Evolutionary conservation across 2,329 filamentous ascomycete genomes (phyloP), one percentile per base, ranked within the genome.

Genomic region (Hyphodiscus sp.): DNA sequence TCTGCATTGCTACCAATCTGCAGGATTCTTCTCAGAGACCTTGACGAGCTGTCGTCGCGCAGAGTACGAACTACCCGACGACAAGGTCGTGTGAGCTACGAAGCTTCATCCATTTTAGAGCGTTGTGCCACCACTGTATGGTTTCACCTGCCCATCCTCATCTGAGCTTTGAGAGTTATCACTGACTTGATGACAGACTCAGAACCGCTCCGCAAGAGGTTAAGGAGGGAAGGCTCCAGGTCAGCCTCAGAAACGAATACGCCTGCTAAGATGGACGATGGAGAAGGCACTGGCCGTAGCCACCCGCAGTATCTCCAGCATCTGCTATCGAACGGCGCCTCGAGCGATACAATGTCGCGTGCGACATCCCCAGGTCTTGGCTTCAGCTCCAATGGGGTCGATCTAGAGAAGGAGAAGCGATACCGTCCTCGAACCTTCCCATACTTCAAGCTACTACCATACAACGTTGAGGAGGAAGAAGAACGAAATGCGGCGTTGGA

Each of bases 341-440:
- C 54, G 18, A 77, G 77, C 67, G 82, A 89, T 62, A 84, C 88
- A 63, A 85, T 89, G 65, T 96, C 91, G 47, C 83, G 91, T 68
- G 89, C 90, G 41, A 94, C 91, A 44, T 92, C 91, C 1, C 91
- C 91, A 2, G 90, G 89, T 58, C 72, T 79, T 63, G 80, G 78
- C 61, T 80, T 76, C 63, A 71, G 73, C 38, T 73, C 74, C 43
- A 69, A 68, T 63, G 64, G 69, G 41, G 71, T 76, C 59, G 76
- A 78, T 58, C 72, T 78, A 57, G 74, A 80, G 67, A 76, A 76
- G 55, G 74, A 78, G 56, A 76, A 78, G 57, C 75, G 87, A 60
- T 88, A 91, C 68, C 85, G 92, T 49, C 89, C 90, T 38, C 84
- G 94, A 58, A 96, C 94, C 26, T 99, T 94, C 69, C 90, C 89